Percentiles rank a stretch among this genome's conserved stretches.
These are phyloP conservation scores for Sphagnum tenellum DNA, from an alignment of 225 moss, liverwort and hornwort genomes.

Conservation along the genomic window DNA sequence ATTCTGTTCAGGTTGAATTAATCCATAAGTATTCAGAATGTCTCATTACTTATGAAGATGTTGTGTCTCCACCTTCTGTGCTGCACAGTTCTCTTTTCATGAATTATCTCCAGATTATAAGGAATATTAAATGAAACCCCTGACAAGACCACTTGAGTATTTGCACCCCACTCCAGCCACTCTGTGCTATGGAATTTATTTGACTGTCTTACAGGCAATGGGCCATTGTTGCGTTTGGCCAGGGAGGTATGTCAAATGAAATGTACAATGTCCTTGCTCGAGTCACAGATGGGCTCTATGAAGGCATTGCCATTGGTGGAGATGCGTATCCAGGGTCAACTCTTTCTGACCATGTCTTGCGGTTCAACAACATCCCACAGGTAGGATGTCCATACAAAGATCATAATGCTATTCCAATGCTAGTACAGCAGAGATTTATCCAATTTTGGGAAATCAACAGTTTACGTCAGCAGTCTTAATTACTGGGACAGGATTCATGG, in stretches of 20 bases:
- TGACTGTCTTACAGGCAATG: too few relatives aligned
- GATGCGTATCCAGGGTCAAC: slow-evolving; percentile 96
- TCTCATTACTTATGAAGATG: too few relatives aligned
- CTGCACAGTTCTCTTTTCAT: too few relatives aligned
- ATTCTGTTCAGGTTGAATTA: too few relatives aligned
- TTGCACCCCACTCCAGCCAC: too few relatives aligned
- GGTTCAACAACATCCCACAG: slow-evolving; percentile 87
- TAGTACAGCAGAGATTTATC: neutral
- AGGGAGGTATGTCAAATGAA: slow-evolving; percentile 96
- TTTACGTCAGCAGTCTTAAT: too few relatives aligned
- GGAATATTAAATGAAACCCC: too few relatives aligned
- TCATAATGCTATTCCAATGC: neutral
- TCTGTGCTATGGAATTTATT: too few relatives aligned
- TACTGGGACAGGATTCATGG: neutral
- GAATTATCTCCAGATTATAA: too few relatives aligned
- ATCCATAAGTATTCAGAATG: too few relatives aligned
- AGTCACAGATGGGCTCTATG: slow-evolving; percentile 92
- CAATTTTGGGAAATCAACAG: neutral
- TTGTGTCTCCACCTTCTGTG: too few relatives aligned
- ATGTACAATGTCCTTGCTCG: slow-evolving; percentile 89
- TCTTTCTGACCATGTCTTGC: slow-evolving; percentile 89
- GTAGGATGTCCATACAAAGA: slow-evolving; percentile 4
- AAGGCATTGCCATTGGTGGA: slow-evolving; percentile 94
- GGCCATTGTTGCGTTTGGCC: neutral
- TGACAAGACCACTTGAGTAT: too few relatives aligned